phyloP scores from a whole-genome alignment of 2,329 filamentous ascomycete species.

The Penicillium italicum region DNA sequence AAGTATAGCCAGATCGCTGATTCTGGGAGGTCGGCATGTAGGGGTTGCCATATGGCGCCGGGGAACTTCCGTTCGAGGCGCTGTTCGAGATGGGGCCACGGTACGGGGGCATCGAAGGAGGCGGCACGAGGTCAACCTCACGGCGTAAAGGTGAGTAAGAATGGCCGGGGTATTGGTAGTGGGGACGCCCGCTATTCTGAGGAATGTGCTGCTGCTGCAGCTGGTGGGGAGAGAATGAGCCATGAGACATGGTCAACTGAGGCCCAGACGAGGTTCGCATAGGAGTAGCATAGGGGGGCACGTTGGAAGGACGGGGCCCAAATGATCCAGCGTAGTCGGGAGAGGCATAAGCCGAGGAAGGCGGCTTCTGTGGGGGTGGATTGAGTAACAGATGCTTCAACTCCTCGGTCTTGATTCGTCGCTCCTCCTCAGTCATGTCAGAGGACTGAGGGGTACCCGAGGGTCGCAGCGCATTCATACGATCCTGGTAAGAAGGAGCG shows the following conservation, averaged over 20 bases:
- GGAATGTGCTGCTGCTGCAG: conserved; percentile 12
- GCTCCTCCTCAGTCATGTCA: conserved; percentile 38
- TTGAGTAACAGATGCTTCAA: conserved; percentile 47
- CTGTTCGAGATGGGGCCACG: conserved; percentile 6
- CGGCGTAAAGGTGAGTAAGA: conserved; percentile 33
- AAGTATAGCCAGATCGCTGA: conserved; percentile 19
- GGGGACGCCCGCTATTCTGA: conserved; percentile 19
- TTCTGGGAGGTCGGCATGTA: conserved; percentile 14
- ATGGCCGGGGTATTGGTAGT: conserved; percentile 22
- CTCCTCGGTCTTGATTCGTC: conserved; percentile 43
- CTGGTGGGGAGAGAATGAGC: conserved; percentile 11
- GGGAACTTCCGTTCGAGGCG: conserved; percentile 10
- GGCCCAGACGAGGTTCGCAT: conserved; percentile 36
- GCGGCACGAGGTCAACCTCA: conserved; percentile 21
- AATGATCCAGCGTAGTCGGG: conserved; percentile 19
- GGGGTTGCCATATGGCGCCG: conserved; percentile 24
- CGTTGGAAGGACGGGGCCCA: conserved; percentile 18
- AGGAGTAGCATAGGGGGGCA: conserved; percentile 33
- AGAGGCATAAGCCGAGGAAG: conserved; percentile 30
- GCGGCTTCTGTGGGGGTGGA: conserved; percentile 37
- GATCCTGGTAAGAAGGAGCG: conserved; percentile 54
- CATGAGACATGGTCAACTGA: conserved; percentile 24
- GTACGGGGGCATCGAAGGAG: not conserved
- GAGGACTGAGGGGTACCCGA: conserved; percentile 27
- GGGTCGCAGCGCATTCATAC: conserved; percentile 44